Evolutionary conservation across 768 basidiomycete species (phyloP).

Genomic region (Gymnopilus dilepis): DNA sequence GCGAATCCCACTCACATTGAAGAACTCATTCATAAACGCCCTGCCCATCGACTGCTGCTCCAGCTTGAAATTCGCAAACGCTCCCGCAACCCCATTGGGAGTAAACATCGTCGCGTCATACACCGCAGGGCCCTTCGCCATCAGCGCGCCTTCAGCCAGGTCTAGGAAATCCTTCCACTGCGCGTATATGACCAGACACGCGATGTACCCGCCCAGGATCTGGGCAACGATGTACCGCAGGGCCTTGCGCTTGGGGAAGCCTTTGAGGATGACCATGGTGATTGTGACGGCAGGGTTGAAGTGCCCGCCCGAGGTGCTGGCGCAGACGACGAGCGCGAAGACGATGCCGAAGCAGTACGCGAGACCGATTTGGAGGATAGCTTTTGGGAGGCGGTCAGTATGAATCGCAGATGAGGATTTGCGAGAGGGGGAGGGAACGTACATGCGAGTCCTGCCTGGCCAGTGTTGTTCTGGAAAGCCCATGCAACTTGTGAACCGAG

Average conservation of each 20-base stretch:
- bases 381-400: constrained; percentile 33
- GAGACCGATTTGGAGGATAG: constrained; percentile 59
- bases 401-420: neutral
- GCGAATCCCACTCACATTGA: constrained; percentile 43
- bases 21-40: constrained; percentile 61
- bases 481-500: constrained; percentile 59
- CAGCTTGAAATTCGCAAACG: constrained; percentile 54
- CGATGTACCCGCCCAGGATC: constrained; percentile 68
- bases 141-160: constrained; percentile 36
- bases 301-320: constrained; percentile 65
- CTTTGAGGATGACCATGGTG: constrained; percentile 53
- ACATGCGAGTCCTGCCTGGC: constrained; percentile 54
- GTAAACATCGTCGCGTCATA: constrained; percentile 38
- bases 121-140: constrained; percentile 24
- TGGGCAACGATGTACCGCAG: constrained; percentile 69
- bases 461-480: constrained; percentile 50
- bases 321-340: constrained; percentile 59
- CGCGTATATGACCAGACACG: constrained; percentile 61
- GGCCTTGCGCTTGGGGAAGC: constrained; percentile 59
- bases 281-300: constrained; percentile 71
- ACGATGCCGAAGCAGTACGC: constrained; percentile 65
- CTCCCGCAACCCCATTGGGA: constrained; percentile 53
- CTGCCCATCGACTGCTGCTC: constrained; percentile 50
- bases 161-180: constrained; percentile 62
- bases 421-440: constrained; percentile 27